Evolutionary conservation across 164 flowering plant genomes (phyloP), one percentile per base, ranked within the genome.

Genomic region (Berberis thunbergii): DNA sequence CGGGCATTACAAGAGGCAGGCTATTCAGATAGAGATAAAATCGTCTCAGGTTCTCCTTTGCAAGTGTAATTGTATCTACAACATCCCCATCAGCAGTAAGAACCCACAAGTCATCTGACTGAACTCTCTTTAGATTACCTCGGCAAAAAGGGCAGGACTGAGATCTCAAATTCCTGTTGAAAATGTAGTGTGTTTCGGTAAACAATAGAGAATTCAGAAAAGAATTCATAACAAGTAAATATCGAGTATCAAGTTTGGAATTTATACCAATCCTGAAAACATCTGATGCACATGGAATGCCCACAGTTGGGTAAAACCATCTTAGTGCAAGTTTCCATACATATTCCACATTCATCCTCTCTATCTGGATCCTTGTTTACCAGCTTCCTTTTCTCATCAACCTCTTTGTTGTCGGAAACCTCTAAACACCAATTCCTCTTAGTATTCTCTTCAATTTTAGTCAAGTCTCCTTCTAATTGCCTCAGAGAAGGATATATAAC

Each of bases 71-170:
- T 2, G 76, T 55, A 65, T 93, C 95, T 38, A 86, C 71, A 48
- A 85, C 80, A 55, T 93, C 92, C n/a, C 54, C 43, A 50, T 65
- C 71, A 50, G 84, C 69, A 2, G 80, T 86, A 26, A 87, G 81
- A 72, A 87, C 84, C 96, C 97, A 94, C 49, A 94, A 72, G 65
- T 94, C 96, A 39, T 59, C 60, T 7, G 91, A 80, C 56, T 66
- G 70, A 7, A 88, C 84, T 70, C 82, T 76, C 73, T 76, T 84
- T 40, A 93, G 64, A 78, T 80, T 86, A 62, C 80, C 85, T 40
- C 96, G 85, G 62, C 96, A 91, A 70, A 88, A 94, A 38, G 97
- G 98, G 80, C 97, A 94, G 49, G 97, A 83, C 67, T 78, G 76
- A 11, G 97, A 91, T 50, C 91, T 66, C 11, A 59, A 54, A 64